Evolutionary conservation across 2,329 filamentous ascomycete genomes (phyloP).

Genomic region (Fusarium falciforme): DNA sequence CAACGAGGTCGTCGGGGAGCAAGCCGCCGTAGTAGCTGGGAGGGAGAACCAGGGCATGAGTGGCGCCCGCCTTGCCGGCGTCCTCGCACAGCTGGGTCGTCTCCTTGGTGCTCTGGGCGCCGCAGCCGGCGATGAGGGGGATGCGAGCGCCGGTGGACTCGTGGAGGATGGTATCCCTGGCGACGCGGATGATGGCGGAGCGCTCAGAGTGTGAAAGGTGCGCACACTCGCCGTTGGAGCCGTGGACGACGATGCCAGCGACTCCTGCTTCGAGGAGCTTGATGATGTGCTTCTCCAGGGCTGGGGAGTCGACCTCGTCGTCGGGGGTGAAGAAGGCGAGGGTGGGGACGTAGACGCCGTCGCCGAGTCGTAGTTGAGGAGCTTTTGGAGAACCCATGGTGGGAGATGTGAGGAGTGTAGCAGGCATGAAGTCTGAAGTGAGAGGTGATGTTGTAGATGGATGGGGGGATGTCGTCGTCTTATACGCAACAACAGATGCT

Average conservation of each 20-base stretch:
- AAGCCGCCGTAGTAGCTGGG: constrained; percentile 81
- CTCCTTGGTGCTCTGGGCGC: constrained; percentile 80
- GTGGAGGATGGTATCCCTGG: constrained; percentile 50
- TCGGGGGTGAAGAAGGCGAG: constrained; percentile 51
- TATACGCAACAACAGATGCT: constrained; percentile 17
- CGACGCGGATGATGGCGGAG: constrained; percentile 71
- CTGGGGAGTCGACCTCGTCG: constrained; percentile 48
- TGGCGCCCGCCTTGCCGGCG: constrained; percentile 76
- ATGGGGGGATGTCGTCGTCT: constrained; percentile 10
- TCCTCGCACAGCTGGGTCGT: constrained; percentile 77
- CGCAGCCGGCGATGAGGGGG: constrained; percentile 79
- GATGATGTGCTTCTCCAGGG: constrained; percentile 49
- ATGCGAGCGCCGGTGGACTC: constrained; percentile 35
- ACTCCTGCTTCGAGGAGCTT: constrained; percentile 74
- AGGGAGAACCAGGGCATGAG: constrained; percentile 81
- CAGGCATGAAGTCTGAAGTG: constrained; percentile 32
- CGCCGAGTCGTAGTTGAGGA: constrained; percentile 37
- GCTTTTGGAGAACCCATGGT: constrained; percentile 44
- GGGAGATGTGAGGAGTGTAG: constrained; percentile 37
- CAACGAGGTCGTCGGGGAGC: constrained; percentile 62
- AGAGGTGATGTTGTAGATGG: not conserved
- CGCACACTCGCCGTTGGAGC: constrained; percentile 86
- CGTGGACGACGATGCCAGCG: constrained; percentile 80
- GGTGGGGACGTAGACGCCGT: constrained; percentile 54
- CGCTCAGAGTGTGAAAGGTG: constrained; percentile 80